A percentile compares a stretch with the other conserved stretches of the same genome.
Evolutionary conservation across 176 grass and related monocot genomes (phyloP).

Genomic region (Musa beccarii): DNA sequence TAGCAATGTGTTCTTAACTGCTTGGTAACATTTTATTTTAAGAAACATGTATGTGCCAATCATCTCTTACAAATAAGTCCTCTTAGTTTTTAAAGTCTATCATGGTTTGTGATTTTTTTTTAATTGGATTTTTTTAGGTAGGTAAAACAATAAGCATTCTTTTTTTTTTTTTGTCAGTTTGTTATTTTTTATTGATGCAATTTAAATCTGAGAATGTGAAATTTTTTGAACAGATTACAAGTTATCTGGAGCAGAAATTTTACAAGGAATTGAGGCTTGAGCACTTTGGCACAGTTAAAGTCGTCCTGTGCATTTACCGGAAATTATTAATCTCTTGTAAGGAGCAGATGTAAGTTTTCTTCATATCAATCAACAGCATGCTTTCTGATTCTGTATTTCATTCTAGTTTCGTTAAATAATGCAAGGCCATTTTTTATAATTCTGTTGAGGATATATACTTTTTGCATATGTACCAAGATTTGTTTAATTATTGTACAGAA

Average conservation of each 20-base stretch:
- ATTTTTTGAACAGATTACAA: constrained; percentile 51
- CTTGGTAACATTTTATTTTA: not conserved
- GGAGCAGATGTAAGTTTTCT: constrained; percentile 89
- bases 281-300: constrained; percentile 76
- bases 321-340: constrained; percentile 92
- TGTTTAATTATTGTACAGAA: not conserved
- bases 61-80: not conserved
- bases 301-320: constrained; percentile 81
- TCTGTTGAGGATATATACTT: not conserved
- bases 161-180: not conserved
- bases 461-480: not conserved
- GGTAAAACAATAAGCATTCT: not conserved
- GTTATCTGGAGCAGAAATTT: constrained; percentile 81
- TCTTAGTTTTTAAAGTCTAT: not conserved
- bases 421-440: not conserved
- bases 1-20: not conserved
- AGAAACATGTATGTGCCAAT: not conserved
- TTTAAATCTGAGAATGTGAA: not conserved
- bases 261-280: constrained; percentile 89
- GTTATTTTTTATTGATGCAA: not conserved
- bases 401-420: not conserved
- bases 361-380: constrained; percentile 19
- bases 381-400: constrained; percentile 12
- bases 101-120: not conserved
- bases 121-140: not conserved